phyloP scores from a whole-genome alignment of 257 asterid genomes.

The Gardenia jasminoides region DNA sequence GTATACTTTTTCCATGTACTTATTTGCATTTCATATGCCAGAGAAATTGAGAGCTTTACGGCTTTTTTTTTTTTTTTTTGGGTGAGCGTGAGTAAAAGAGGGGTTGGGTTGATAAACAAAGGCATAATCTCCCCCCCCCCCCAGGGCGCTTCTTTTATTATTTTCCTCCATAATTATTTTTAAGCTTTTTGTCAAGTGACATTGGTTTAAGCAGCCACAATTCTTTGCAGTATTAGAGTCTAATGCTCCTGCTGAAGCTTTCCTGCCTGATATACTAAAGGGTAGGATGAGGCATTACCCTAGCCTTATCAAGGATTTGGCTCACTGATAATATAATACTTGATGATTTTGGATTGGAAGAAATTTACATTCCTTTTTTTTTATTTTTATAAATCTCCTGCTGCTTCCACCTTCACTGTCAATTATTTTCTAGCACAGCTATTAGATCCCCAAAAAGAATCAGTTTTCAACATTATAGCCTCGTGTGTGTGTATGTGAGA shows the following conservation, averaged over 20 bases:
- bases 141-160: not conserved
- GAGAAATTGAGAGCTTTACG: not conserved
- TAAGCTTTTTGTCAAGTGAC: not conserved
- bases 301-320: not conserved
- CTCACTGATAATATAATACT: not conserved
- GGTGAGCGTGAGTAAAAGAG: not conserved
- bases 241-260: not conserved
- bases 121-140: not conserved
- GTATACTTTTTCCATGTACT: not conserved
- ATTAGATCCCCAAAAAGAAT: not conserved
- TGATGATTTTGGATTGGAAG: not conserved
- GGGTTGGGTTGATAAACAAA: not conserved
- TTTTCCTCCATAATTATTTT: not conserved
- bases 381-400: not conserved
- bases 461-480: not conserved
- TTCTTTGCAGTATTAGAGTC: not conserved
- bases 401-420: not conserved
- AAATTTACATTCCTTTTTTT: not conserved
- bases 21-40: not conserved
- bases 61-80: not conserved
- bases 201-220: not conserved
- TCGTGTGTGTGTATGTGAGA: too few relatives aligned
- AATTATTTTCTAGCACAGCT: not conserved
- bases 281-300: not conserved
- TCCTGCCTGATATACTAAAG: not conserved